Base-by-base conservation (phyloP, 106 monocot species). In the Dactylorhiza incarnata region DNA sequence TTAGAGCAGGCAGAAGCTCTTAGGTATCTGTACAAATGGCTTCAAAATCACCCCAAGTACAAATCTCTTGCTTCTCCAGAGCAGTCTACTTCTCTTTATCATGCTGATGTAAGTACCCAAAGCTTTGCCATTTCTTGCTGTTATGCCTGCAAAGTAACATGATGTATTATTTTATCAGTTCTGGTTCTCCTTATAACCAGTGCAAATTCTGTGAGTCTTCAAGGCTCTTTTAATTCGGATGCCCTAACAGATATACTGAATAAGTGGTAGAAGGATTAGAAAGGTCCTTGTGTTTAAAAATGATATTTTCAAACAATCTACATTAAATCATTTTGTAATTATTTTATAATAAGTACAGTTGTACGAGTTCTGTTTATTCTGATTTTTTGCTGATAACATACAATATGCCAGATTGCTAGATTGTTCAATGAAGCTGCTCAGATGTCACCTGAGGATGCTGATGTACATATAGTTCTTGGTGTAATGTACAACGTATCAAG, bases 41-140 rank as follows among this genome's bases (percentile, higher is more conserved):
- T 97, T 76, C 87, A 91, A 85, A 93, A 97, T 86, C 97, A 97
- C 75, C 91, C 91, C 49, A 97, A 89, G 83, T 97, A 97, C 83
- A 89, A 89, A 67, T 14, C 77, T 76, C 82, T 97, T 80, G 86
- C 87, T 56, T 75, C 89, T 74, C 83, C 70, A 55, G 78, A 81
- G 45, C 82, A 45, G 24, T 76, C 84, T 10, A 84, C 87, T 79
- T 86, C 85, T 47, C 82, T 89, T 15, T 97, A 87, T 80, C 81
- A 87, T 83, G 84, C 85, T 77, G 93, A 94, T 87, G 97, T 97
- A 90, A 93, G 90, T 83, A 58, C 74, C 22, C 66, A 72, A 72
- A 49, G 23, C 49, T 48, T 37, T 51, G 2, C 11, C 5, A 48
- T 59, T 74, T 65, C 12, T 52, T 48, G 47, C 49, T 11, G 72